phyloP scores from a whole-genome alignment of 2,329 filamentous ascomycete species.

The Hymenoscyphus infarciens region DNA sequence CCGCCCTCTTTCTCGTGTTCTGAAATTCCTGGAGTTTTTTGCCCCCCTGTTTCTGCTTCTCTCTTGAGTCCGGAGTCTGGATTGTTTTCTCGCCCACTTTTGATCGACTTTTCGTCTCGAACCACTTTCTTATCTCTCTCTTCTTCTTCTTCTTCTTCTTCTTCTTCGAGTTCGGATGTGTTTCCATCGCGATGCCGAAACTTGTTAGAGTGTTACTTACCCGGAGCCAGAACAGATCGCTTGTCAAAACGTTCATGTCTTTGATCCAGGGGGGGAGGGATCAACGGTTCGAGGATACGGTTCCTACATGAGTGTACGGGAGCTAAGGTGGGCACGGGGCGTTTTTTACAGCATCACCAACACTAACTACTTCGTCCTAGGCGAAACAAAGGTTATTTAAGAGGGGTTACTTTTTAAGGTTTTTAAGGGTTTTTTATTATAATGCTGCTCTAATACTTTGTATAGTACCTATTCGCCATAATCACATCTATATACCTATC shows the following conservation, averaged over 20 bases:
- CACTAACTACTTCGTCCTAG: too few species aligned
- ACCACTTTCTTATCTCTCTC: neutral
- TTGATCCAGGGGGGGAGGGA: neutral
- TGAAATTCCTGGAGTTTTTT: neutral
- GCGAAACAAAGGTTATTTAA: too few species aligned
- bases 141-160: too few species aligned
- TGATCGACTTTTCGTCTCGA: neutral
- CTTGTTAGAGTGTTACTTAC: neutral
- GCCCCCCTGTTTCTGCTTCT: neutral
- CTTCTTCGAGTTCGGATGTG: neutral
- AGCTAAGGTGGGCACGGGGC: neutral
- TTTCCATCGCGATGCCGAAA: neutral
- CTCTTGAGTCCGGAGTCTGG: too few species aligned
- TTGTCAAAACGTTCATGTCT: neutral
- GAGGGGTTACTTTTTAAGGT: too few species aligned
- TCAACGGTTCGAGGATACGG: neutral
- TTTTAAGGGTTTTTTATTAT: too few species aligned
- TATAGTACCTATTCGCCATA: too few species aligned
- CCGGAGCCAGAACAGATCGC: neutral
- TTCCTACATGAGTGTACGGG: neutral
- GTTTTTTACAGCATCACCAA: neutral
- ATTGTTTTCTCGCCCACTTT: neutral
- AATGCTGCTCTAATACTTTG: too few species aligned
- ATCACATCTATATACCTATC: too few species aligned
- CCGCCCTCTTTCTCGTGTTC: neutral